Evolutionary conservation across 1,284 basidiomycete genomes (phyloP).

Genomic region (Trametes polyzona): DNA sequence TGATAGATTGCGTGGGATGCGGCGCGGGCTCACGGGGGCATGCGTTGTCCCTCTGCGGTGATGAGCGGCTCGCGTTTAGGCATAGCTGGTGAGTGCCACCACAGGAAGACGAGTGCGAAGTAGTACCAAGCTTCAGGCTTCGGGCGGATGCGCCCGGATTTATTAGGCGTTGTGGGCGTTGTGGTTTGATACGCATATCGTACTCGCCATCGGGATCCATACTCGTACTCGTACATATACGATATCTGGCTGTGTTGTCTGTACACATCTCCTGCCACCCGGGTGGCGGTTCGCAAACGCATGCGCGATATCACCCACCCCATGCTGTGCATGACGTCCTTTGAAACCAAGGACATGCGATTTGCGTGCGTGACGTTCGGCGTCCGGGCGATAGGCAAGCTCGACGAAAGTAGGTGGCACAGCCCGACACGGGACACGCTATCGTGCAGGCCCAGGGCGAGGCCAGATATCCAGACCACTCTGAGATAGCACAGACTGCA

Average conservation of each 20-base stretch:
- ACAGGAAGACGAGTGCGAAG: background rate
- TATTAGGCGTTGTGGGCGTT: background rate
- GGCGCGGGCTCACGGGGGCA: background rate
- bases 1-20: conserved; percentile 12
- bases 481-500: background rate
- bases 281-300: too few species aligned
- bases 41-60: background rate
- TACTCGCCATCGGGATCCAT: too few species aligned
- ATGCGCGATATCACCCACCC: background rate
- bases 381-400: background rate
- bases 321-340: background rate
- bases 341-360: background rate
- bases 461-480: background rate
- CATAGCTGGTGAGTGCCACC: background rate
- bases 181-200: background rate
- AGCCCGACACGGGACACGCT: background rate
- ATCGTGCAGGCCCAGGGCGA: background rate
- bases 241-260: background rate
- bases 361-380: background rate
- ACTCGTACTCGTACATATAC: too few species aligned
- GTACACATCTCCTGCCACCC: background rate
- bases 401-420: background rate
- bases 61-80: too few species aligned
- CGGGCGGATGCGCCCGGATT: too few species aligned
- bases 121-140: background rate